Base-by-base conservation (phyloP, 2,329 filamentous ascomycete species). In the Xylariaceae sp. region DNA sequence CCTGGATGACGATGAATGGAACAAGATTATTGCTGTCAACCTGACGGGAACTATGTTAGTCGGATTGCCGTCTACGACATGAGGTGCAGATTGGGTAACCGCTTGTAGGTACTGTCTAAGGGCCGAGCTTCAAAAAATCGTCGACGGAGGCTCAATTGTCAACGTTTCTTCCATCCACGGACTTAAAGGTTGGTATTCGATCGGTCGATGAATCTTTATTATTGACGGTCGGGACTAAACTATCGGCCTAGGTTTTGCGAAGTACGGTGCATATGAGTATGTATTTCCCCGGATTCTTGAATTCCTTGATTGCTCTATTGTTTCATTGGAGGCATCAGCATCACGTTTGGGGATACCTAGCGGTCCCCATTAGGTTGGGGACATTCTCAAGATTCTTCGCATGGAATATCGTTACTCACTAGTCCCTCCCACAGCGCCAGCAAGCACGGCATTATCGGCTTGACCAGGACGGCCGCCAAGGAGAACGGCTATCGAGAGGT, bases 121-220 rank as follows among this genome's bases (percentile, higher is more conserved):
- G 37, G 75, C 74, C 30, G 67, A 76, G 66, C 68, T 78, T 40
- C 65, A 65, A 36, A 71, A 72, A 39, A 73, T 82, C 45, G 69
- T 71, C 19, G 65, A 73, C 5, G 74, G 77, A 1, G 80, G 80
- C 7, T 81, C 80, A 55, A 83, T 85, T 62, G 81, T 85, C 50
- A 84, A 81, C 63, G 72, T 79, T 26, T 72, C 76, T 22, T 81
- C 76, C 42, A 77, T 78, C 32, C 75, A 79, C 36, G 80, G 80
- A 5, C 63, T 76, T 2, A 71, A 74, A 55, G 75, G 74, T 65
- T 54, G 75, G 74, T 64, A 67, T 64, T 18, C 39, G 40, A 59
- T 57, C 47, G 66, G 69, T 29, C 66, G 71, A 19, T 67, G 68
- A 60, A 63, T 42, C 46, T 29, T 42, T 45, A 29, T 47, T 39